Base-by-base conservation (phyloP, 106 monocot genomes). In the Allium sativum region DNA sequence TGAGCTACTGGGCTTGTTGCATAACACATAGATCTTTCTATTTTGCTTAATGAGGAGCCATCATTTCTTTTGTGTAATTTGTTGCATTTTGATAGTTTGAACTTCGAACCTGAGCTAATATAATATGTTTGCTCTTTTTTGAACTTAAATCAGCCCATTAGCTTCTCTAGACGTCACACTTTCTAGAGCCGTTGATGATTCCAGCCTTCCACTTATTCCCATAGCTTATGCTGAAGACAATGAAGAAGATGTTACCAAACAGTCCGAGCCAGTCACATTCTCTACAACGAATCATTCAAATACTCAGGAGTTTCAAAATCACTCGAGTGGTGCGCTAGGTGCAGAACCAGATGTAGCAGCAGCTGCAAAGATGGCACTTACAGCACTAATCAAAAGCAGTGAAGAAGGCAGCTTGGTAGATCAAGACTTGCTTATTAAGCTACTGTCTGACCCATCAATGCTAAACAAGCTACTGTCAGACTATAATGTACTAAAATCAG, bases 381-480 rank as follows among this genome's bases (percentile, higher is more conserved):
- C 88, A 8, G 98, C 92, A 11, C 76, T 92, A 47, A 74, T 84
- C 69, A 83, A 59, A 56, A 90, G 84, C 68, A 78, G 45, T 8
- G 82, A 92, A 70, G 71, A 79, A 58, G 82, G 85, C 12, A 85
- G 76, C 73, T 41, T 88, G 66, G 67, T 92, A 3, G 92, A 98
- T 48, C 79, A 61, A 0, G 87, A 98, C 16, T 70, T 92, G 53
- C 88, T 98, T 40, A 88, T 98, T 22, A 85, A 81, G 43, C 74
- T 98, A 56, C 66, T 98, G 6, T 88, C 76, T 58, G 74, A 98
- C 47, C 92, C 98, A 13, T 52, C 22, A 8, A 43, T 83, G 70
- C 44, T 98, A 56, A 78, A 80, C 66, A 87, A 71, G 61, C 52
- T 96, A 44, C 48, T 69, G 7, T 67, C 81, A 5, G 78, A 91